phyloP scores from a whole-genome alignment of 768 basidiomycete genomes.

The Hericium coralloides region DNA sequence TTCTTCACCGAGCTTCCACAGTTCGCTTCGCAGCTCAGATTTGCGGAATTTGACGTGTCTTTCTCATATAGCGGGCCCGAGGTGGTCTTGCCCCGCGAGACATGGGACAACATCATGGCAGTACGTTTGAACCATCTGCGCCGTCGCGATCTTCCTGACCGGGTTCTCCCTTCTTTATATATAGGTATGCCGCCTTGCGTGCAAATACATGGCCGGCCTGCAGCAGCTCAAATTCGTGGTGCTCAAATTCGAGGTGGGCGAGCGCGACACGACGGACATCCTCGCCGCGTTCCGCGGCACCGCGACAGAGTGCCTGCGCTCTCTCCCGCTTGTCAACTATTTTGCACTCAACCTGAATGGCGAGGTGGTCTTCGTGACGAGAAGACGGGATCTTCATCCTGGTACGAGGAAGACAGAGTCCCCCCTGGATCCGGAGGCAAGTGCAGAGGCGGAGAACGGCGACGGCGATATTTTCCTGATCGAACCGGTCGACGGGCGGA shows the following conservation, averaged over 20 bases:
- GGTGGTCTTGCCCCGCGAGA: not conserved
- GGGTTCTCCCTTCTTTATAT: not conserved
- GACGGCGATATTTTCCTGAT: not conserved
- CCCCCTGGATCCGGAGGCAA: not conserved
- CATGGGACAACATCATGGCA: not conserved
- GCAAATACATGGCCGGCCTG: not conserved
- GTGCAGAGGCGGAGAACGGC: not conserved
- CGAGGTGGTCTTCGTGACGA: not conserved
- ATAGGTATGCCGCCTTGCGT: not conserved
- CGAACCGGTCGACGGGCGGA: not conserved
- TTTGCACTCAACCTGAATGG: not conserved
- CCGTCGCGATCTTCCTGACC: not conserved
- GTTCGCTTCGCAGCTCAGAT: not conserved
- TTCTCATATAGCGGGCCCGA: not conserved
- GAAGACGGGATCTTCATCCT: not conserved
- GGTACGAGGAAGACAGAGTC: not conserved
- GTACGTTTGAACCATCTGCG: not conserved
- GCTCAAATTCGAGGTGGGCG: not conserved
- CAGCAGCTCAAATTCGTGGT: not conserved
- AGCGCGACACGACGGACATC: too few species aligned
- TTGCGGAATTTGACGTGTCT: not conserved
- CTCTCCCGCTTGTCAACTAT: too few species aligned
- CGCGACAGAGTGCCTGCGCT: too few species aligned
- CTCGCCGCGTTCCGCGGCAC: too few species aligned
- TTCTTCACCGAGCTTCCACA: not conserved